Evolutionary conservation across 1,284 basidiomycete genomes (phyloP).

Genomic region (Inonotus hispidus): DNA sequence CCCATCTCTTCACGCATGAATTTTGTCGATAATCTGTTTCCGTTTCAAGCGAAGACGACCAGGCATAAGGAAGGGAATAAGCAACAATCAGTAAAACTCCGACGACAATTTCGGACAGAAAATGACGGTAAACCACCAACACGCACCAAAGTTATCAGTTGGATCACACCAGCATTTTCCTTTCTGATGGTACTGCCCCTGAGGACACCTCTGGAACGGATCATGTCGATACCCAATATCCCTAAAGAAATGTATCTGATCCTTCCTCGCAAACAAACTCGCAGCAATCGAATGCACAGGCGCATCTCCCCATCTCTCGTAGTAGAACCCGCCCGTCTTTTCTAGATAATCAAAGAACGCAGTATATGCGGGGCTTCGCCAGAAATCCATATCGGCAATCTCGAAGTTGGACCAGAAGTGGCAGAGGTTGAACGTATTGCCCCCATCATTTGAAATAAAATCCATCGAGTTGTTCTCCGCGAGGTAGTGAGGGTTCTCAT

Average conservation of each 20-base stretch:
- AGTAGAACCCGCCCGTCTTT: constrained; percentile 76
- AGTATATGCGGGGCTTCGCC: constrained; percentile 71
- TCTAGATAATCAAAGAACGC: constrained; percentile 80
- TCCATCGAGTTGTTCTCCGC: constrained; percentile 65
- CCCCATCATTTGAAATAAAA: constrained; percentile 71
- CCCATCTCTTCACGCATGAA: constrained; percentile 33
- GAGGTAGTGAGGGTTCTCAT: constrained; percentile 61
- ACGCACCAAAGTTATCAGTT: constrained; percentile 44
- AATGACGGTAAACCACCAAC: too few relatives aligned
- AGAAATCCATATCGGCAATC: constrained; percentile 79
- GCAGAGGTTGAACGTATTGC: constrained; percentile 72
- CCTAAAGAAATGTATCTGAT: constrained; percentile 74
- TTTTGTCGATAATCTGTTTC: constrained; percentile 43
- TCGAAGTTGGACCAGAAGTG: constrained; percentile 89
- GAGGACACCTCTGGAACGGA: constrained; percentile 61
- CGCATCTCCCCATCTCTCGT: constrained; percentile 88
- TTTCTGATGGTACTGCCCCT: constrained; percentile 39
- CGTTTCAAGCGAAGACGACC: not conserved
- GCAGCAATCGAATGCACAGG: constrained; percentile 82
- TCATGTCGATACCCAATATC: constrained; percentile 57
- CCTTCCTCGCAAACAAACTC: constrained; percentile 62
- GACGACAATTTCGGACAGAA: too few relatives aligned
- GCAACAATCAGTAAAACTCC: not conserved
- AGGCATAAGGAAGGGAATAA: not conserved
- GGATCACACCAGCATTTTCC: constrained; percentile 48